Conservation (phyloP, 495 filamentous ascomycete genomes). For the Penicillium paradoxum region DNA sequence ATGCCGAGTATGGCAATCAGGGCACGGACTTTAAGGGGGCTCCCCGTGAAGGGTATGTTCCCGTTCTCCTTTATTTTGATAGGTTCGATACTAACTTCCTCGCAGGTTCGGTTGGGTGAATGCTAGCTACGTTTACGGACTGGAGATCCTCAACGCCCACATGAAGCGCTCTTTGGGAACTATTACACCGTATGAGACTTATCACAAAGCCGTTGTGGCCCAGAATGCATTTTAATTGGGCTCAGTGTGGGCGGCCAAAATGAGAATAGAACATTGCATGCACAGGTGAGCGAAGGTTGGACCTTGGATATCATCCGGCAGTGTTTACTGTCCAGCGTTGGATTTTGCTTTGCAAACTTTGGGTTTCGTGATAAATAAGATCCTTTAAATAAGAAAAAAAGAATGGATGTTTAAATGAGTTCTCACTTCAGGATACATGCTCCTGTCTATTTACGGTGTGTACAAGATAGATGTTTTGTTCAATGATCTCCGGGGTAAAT, state of each 20-base stretch:
- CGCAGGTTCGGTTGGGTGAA: constrained; percentile 97
- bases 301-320: not conserved
- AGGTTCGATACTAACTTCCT: constrained; percentile 22
- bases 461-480: not conserved
- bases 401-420: not conserved
- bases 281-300: not conserved
- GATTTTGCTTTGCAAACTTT: not conserved
- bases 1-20: constrained; percentile 97
- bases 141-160: constrained; percentile 77
- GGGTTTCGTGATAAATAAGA: not conserved
- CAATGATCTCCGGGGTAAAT: not conserved
- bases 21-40: constrained; percentile 90
- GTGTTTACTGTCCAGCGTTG: not conserved
- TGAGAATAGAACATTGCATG: not conserved
- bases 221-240: constrained; percentile 24
- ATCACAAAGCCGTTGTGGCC: constrained; percentile 34
- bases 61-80: constrained; percentile 4
- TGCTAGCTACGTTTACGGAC: constrained; percentile 86
- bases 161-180: constrained; percentile 80
- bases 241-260: not conserved
- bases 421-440: not conserved
- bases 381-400: not conserved
- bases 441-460: too few species aligned
- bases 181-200: constrained; percentile 76
- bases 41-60: constrained; percentile 85